Percentiles rank a stretch among this genome's conserved stretches.
Conservation (phyloP, 108 stramenopile genomes). For the Skeletonema tropicum region DNA sequence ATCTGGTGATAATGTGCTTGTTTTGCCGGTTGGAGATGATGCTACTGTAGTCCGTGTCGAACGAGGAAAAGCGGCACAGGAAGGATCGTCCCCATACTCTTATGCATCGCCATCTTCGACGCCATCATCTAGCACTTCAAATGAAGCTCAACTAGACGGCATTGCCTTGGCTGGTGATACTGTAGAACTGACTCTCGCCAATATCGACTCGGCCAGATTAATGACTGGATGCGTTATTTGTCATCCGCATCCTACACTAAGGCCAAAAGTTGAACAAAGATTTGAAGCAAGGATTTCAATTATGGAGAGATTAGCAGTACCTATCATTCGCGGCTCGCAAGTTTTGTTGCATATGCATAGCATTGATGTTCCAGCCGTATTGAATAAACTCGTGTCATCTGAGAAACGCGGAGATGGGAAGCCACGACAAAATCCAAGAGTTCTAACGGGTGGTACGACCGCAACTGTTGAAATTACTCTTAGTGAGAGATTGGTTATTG, state of each 20-base stretch:
- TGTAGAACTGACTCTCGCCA: constrained; percentile 73
- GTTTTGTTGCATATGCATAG: constrained; percentile 86
- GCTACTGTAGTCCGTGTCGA: constrained; percentile 71
- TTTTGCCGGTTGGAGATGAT: constrained; percentile 84
- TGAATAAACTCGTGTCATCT: constrained; percentile 55
- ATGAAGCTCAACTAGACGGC: constrained; percentile 43
- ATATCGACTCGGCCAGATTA: constrained; percentile 79
- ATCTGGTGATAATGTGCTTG: constrained; percentile 66
- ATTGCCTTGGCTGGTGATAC: constrained; percentile 89
- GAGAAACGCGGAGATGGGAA: constrained; percentile 24
- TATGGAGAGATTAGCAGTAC: constrained; percentile 63
- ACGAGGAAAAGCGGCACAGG: constrained; percentile 60
- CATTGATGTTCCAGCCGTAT: constrained; percentile 73
- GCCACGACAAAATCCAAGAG: constrained; percentile 58
- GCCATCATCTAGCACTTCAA: constrained; percentile 19
- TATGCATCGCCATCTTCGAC: constrained; percentile 10
- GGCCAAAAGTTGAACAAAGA: constrained; percentile 58
- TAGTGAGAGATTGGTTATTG: constrained; percentile 38
- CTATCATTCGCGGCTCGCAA: constrained; percentile 76
- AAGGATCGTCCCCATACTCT: constrained; percentile 36
- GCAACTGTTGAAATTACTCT: constrained; percentile 80
- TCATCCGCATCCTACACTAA: constrained; percentile 55
- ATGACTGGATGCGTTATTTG: constrained; percentile 80
- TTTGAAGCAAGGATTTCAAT: constrained; percentile 64
- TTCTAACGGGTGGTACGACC: constrained; percentile 57